Base-by-base conservation (phyloP, 768 basidiomycete species). In the Ramaria rubella region DNA sequence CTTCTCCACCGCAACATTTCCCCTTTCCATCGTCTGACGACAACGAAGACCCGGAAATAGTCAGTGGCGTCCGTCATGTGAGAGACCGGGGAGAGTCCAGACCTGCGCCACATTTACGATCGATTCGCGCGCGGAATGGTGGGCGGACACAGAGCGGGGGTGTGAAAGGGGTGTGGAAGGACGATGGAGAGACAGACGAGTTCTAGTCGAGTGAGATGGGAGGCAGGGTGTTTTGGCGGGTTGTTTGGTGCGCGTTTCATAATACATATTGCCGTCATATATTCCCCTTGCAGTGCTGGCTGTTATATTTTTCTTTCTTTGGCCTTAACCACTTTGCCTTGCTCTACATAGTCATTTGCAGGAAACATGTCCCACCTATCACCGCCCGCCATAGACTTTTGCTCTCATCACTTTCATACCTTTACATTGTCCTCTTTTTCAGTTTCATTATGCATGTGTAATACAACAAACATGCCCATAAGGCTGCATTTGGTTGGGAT, bases 91-190 rank as follows among this genome's bases (percentile, higher is more conserved):
- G 44, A 24, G 55, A 54, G 33, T 19, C 21, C 15, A 45, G 23
- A 64, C 66, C 67, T 31, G 63, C 71, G 60, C 74, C 70, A 57
- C 75, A 85, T 71, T 87, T 90, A 86, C 83, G 87, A 64, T 83
- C 78, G 3, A 79, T 83, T 26, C 79, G 85, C 40, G 89, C 83
- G 48, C 75, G 87, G 57, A 86, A 90, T 68, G 88, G 89, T 2
- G 89, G 89, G 36, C 74, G 88, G 62, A 91, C 89, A 59, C 86
- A 89, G 72, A 91, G 88, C 64, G 88, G 88, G 1, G 89, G 89
- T n/a, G 86, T 91, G 29, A 85, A 81, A 64, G 89, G 85, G 11
- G 76, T 90, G 21, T 56, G 40, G 29, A 33, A 29, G 15, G 55
- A 56, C 48, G 40, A 29, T n/a, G 55, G 55, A 33, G 52, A 54